A percentile compares a stretch with the other conserved stretches of the same genome.
phyloP scores from a whole-genome alignment of 2,329 filamentous ascomycete genomes.

The Alternaria rosae region DNA sequence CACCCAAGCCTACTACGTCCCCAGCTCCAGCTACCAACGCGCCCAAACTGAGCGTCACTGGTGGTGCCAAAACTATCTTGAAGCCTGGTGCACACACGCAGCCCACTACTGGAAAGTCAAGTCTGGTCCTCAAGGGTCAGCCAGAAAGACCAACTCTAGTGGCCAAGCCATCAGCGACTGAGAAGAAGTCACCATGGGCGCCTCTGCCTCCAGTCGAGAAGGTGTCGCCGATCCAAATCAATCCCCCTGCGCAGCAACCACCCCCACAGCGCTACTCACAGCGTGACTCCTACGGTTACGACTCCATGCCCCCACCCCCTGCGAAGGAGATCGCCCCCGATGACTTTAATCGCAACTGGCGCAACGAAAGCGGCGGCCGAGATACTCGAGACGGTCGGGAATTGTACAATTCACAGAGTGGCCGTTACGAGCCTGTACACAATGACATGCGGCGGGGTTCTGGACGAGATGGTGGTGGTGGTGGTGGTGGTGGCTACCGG shows the following conservation, averaged over 20 bases:
- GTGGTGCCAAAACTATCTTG: constrained; percentile 57
- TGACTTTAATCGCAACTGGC: constrained; percentile 88
- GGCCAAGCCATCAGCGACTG: constrained; percentile 73
- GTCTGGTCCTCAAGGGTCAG: constrained; percentile 70
- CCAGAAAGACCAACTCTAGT: constrained; percentile 76
- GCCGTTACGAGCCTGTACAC: constrained; percentile 83
- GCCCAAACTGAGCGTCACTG: constrained; percentile 48
- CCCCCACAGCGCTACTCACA: constrained; percentile 58
- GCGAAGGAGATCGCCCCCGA: constrained; percentile 91
- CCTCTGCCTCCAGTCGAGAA: constrained; percentile 84
- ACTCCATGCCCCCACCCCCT: constrained; percentile 60
- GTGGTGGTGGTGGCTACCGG: constrained; percentile 66
- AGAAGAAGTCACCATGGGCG: constrained; percentile 92
- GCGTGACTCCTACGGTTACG: constrained; percentile 65
- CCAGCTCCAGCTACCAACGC: constrained; percentile 30
- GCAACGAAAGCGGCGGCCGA: constrained; percentile 66
- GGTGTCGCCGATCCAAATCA: constrained; percentile 72
- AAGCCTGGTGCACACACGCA: constrained; percentile 55
- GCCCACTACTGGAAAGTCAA: constrained; percentile 52
- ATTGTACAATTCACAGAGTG: constrained; percentile 93
- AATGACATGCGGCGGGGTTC: constrained; percentile 74
- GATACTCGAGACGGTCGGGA: constrained; percentile 71
- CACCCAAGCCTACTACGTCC: constrained; percentile 38
- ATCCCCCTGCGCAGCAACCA: constrained; percentile 57
- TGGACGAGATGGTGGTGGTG: constrained; percentile 66